These are phyloP conservation scores for Trichothecium roseum DNA, from an alignment of 2,329 filamentous ascomycete species.

Conservation along the genomic window DNA sequence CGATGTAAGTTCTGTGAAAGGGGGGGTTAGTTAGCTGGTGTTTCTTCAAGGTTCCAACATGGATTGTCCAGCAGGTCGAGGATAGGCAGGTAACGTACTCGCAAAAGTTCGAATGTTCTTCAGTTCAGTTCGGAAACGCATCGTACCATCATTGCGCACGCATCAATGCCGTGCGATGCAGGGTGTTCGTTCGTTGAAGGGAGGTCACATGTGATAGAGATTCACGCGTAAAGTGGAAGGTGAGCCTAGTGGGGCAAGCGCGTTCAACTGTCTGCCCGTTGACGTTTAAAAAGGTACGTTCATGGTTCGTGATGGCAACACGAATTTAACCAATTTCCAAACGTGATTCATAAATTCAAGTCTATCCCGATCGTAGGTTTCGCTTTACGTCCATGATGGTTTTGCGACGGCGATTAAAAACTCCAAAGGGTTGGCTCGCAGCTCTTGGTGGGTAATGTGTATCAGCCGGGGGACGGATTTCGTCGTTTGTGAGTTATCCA, in stretches of 20 bases:
- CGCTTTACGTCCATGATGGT: too few species aligned
- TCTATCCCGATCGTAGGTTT: too few species aligned
- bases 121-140: conserved; percentile 58
- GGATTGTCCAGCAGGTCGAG: too few species aligned
- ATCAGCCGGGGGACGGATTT: too few species aligned
- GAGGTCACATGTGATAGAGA: neutral
- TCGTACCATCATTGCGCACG: conserved; percentile 20
- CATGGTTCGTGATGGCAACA: too few species aligned
- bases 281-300: too few species aligned
- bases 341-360: too few species aligned
- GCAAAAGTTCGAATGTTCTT: conserved; percentile 57
- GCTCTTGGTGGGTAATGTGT: too few species aligned
- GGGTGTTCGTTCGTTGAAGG: neutral
- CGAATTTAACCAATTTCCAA: too few species aligned
- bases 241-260: neutral
- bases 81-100: conserved; percentile 29
- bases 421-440: too few species aligned
- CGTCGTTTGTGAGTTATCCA: too few species aligned
- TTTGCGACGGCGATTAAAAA: too few species aligned
- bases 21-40: conserved; percentile 1
- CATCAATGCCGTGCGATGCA: neutral
- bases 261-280: neutral
- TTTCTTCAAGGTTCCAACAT: neutral
- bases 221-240: neutral
- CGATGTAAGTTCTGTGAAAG: conserved; percentile 46